Evolutionary conservation across 2,329 filamentous ascomycete genomes (phyloP), one percentile per base, ranked within the genome.

Genomic region (Didymella segeticola): DNA sequence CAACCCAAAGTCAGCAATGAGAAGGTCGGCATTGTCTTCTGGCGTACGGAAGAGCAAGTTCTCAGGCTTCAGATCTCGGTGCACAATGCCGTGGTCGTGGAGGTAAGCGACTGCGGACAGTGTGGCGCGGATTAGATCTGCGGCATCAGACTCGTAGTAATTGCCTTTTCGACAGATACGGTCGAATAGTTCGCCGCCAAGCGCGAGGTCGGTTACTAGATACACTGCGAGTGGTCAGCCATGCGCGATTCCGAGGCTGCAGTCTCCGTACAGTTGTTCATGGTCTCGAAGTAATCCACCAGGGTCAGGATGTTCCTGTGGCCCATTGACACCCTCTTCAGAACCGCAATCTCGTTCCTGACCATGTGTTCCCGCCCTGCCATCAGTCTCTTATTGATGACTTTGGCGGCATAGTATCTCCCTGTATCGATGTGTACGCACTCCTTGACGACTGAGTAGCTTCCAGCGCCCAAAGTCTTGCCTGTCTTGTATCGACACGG

Each of bases 311-410:
- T 98, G 73, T 99, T 99, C 76, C 95, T 91, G 78, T 99, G 93
- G 49, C 95, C 95, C 90, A 99, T 96, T 1, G 93, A 98, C n/a
- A 99, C 93, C 70, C 89, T 89, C 77, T 98, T 98, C 63, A 99
- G 83, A 22, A 99, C 92, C 6, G 95, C 93, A 68, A 99, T 99
- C 79, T 99, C 95, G 75, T 99, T 99, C 59, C 95, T 56, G 70
- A 97, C 95, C 95, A 99, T 99, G 77, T 98, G 95, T 79, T 99
- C 95, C 64, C 95, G 85, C 27, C 95, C 95, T 6, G 92, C 90
- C 95, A 99, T 99, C 63, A 99, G 81, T 53, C 93, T 85, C 83
- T 99, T 99, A 80, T 99, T 99, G 78, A 99, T 99, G 60, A 99
- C 95, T 77, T 99, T 99, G 58, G 95, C 93, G 23, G 95, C 95